A percentile compares a stretch with the other conserved stretches of the same genome.
These are phyloP conservation scores for Arabidopsis lyrata DNA, from an alignment of 441 rosid genomes.

Conservation along the genomic window DNA sequence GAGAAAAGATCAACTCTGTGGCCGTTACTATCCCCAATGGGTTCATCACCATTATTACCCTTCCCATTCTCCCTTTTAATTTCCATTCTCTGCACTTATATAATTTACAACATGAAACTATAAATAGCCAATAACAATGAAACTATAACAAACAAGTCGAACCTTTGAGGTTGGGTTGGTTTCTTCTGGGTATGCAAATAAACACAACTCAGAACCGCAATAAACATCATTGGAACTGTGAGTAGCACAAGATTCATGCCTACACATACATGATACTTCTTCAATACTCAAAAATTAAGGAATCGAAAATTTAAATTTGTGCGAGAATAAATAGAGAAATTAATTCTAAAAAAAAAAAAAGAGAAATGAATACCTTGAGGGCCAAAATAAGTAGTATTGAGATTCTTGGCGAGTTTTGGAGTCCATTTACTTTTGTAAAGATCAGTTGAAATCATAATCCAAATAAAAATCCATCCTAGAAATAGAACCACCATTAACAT, in stretches of 20 bases:
- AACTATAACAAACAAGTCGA: conserved; percentile 5
- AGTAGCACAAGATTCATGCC: conserved; percentile 54
- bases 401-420: conserved; percentile 37
- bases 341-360: no score
- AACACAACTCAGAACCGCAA: conserved; percentile 58
- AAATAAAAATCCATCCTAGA: conserved; percentile 57
- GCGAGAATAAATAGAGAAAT: not conserved
- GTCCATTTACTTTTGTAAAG: conserved; percentile 40
- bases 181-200: conserved; percentile 56
- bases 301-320: not conserved
- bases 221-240: conserved; percentile 58
- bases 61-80: conserved; percentile 36
- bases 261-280: conserved; percentile 2
- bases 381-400: conserved; percentile 48
- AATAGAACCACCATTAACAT: conserved; percentile 41
- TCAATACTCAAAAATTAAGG: not conserved
- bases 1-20: conserved; percentile 51
- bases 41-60: conserved; percentile 55
- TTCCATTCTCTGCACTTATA: conserved; percentile 26
- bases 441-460: conserved; percentile 56
- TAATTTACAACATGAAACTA: not conserved
- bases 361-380: conserved; percentile 32
- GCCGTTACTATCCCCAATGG: conserved; percentile 65
- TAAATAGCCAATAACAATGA: not conserved
- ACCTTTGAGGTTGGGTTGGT: conserved; percentile 38